phyloP scores from a whole-genome alignment of 2,329 filamentous ascomycete species.

The Thielaviopsis populi region DNA sequence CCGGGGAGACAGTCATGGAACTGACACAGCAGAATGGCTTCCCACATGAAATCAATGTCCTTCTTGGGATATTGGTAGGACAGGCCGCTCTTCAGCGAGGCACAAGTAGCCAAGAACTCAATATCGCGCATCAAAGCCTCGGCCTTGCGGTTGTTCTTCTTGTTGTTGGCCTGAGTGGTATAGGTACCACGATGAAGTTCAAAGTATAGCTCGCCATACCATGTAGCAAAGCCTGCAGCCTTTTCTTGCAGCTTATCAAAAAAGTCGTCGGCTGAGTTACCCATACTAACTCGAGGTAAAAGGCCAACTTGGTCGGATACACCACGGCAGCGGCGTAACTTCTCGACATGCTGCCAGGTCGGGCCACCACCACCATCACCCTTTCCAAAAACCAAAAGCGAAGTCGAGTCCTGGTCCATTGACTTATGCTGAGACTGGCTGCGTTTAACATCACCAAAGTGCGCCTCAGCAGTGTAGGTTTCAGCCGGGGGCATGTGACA shows the following conservation, averaged over 20 bases:
- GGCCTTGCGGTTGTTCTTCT: constrained; percentile 76
- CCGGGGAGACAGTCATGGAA: constrained; percentile 97
- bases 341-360: constrained; percentile 86
- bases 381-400: constrained; percentile 86
- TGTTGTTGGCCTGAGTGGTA: constrained; percentile 95
- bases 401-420: constrained; percentile 81
- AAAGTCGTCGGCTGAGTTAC: constrained; percentile 83
- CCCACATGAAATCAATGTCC: constrained; percentile 94
- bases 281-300: constrained; percentile 77
- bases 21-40: constrained; percentile 77
- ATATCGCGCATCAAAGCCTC: constrained; percentile 78
- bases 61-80: constrained; percentile 83
- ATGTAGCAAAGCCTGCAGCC: constrained; percentile 66
- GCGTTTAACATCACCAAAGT: constrained; percentile 86
- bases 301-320: constrained; percentile 75
- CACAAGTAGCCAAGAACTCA: constrained; percentile 74
- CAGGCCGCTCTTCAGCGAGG: constrained; percentile 53
- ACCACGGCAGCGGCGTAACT: constrained; percentile 80
- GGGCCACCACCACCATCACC: constrained; percentile 92
- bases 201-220: constrained; percentile 97
- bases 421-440: constrained; percentile 90
- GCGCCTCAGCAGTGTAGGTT: constrained; percentile 86
- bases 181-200: constrained; percentile 95
- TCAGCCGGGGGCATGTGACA: constrained; percentile 96
- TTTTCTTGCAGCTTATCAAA: constrained; percentile 76